Base-by-base conservation (phyloP, 164 flowering plant genomes). In the Magnolia sinica region DNA sequence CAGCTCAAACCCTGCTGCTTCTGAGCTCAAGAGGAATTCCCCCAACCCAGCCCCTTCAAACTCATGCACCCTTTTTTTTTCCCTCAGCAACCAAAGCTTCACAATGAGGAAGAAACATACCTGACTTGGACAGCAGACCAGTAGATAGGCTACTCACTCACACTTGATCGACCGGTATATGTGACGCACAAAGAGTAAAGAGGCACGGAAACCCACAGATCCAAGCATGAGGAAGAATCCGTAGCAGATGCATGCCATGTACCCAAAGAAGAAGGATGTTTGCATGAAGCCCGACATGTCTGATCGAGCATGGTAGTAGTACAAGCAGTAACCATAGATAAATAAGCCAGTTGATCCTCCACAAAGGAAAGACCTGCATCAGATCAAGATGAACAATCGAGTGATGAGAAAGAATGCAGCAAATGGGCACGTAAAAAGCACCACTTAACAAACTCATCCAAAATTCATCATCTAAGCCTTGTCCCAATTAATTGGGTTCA, bases 241-340 rank as follows among this genome's bases (percentile, higher is more conserved):
- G 50, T 84, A 84, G 72, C 86, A 84, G 80, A 84, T 78, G 71
- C 87, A 85, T 72, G 87, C 86, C 86, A 84, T 84, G 73, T 84
- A 84, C 31, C 86, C 86, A 67, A 84, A 84, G 79, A 84, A 84
- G 78, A 84, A 84, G 8, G 86, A 77, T 49, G 87, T 84, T 79
- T 84, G 87, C 86, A 84, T 78, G 79, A 84, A 84, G 27, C 86
- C 86, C 68, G 84, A 84, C 86, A 84, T 84, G 72, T 84, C 86
- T 37, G 86, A 82, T 24, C 86, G 83, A 64, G 84, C 86, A 73
- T 76, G 50, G 76, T 84, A 84, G 76, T 84, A 84, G 64, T 84
- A 84, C 70, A 84, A 78, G 76, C 86, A 84, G 73, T 84, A 84
- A 13, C 84, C 84, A 49, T 82, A 82, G 52, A 84, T 80, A 65